Percentiles rank a stretch among this genome's conserved stretches.
These are phyloP conservation scores for Mortierella sp. DNA, from an alignment of 371 early-diverging fungal species.

Conservation along the genomic window DNA sequence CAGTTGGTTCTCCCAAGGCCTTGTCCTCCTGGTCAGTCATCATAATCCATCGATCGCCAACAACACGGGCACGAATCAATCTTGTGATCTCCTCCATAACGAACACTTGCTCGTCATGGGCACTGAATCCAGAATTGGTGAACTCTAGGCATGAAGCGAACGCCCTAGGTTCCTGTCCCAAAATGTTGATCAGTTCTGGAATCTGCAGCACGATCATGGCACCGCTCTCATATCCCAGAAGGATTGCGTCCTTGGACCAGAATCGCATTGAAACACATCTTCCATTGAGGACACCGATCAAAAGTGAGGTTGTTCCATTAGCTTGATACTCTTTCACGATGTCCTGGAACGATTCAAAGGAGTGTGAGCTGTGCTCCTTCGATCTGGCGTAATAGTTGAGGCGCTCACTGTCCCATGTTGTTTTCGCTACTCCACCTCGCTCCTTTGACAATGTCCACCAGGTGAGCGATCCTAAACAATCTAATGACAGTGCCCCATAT, in stretches of 20 bases:
- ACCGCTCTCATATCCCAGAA: constrained; percentile 58
- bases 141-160: constrained; percentile 54
- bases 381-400: constrained; percentile 56
- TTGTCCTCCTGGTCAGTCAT: constrained; percentile 56
- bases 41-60: constrained; percentile 53
- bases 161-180: constrained; percentile 53
- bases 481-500: constrained; percentile 48
- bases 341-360: constrained; percentile 48
- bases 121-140: constrained; percentile 39
- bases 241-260: constrained; percentile 59
- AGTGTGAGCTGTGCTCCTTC: constrained; percentile 46
- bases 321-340: constrained; percentile 43
- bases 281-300: constrained; percentile 52
- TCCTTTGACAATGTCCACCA: constrained; percentile 49
- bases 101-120: constrained; percentile 53
- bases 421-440: constrained; percentile 29
- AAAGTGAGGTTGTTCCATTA: constrained; percentile 25
- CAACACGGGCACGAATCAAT: constrained; percentile 55
- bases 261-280: constrained; percentile 58
- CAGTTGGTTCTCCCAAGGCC: constrained; percentile 48
- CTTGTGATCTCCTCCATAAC: constrained; percentile 55
- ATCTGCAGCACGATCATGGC: constrained; percentile 57
- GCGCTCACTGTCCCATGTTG: constrained; percentile 49
- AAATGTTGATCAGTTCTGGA: constrained; percentile 55
- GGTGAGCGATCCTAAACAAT: constrained; percentile 53